A percentile compares a stretch with the other conserved stretches of the same genome.
Evolutionary conservation across 2,329 filamentous ascomycete genomes (phyloP).

Genomic region (Coniochaeta prunicola): DNA sequence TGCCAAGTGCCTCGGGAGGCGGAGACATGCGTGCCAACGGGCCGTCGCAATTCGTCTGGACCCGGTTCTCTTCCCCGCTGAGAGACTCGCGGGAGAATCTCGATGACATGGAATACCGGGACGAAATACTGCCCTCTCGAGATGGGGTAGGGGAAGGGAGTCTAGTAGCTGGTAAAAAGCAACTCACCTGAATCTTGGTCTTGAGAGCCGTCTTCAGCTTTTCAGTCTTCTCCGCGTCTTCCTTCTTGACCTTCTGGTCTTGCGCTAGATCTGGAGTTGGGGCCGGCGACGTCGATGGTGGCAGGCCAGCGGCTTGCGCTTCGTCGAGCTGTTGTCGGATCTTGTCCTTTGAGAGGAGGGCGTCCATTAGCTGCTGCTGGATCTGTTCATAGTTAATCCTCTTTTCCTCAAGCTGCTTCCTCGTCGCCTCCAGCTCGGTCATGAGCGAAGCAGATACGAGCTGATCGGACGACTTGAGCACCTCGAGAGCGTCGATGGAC

Average conservation of each 20-base stretch:
- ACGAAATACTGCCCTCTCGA: background rate
- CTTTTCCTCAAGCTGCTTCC: slow-evolving; percentile 41
- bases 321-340: slow-evolving; percentile 47
- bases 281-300: slow-evolving; percentile 21
- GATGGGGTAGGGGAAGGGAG: background rate
- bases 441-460: slow-evolving; percentile 52
- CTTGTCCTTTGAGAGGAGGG: slow-evolving; percentile 53
- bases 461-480: slow-evolving; percentile 52
- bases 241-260: slow-evolving; percentile 36
- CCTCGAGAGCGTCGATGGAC: slow-evolving; percentile 45
- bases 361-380: slow-evolving; percentile 52
- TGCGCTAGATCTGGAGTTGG: slow-evolving; percentile 22
- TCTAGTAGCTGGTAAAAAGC: background rate
- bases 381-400: slow-evolving; percentile 47
- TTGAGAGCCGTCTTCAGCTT: slow-evolving; percentile 48
- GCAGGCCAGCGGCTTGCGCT: slow-evolving; percentile 31
- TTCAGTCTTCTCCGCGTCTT: slow-evolving; percentile 38
- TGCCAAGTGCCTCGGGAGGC: background rate
- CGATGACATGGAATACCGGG: background rate
- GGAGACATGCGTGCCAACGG: background rate
- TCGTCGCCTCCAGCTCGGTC: slow-evolving; percentile 48
- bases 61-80: background rate
- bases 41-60: background rate
- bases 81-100: background rate
- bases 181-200: slow-evolving; percentile 52